Evolutionary conservation across 2,329 filamentous ascomycete genomes (phyloP), one percentile per base, ranked within the genome.

Genomic region (Plectosphaerella sp.): DNA sequence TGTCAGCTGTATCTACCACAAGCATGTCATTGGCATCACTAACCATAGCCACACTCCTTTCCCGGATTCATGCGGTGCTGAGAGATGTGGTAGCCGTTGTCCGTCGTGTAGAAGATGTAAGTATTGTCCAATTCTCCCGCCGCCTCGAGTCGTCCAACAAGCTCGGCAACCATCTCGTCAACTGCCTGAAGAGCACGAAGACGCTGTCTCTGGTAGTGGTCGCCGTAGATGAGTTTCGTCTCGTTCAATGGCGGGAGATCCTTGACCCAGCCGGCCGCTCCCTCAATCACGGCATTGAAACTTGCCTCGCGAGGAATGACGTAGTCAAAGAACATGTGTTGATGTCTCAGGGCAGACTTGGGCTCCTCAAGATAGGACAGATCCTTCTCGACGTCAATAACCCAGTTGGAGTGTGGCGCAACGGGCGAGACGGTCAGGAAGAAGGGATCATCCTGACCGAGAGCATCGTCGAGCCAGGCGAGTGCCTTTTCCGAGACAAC

Each of bases 261-360:
- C n/a, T 58, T 57, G 36, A 75, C 58, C 72, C 72, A 76, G 18
- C 63, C 67, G 5, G 66, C 67, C 28, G 20, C 47, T 20, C 36
- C 45, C 9, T 66, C n/a, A 25, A 41, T 46, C 15, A 16, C 48
- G 0, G 83, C 82, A 59, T 88, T 87, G 68, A 87, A 87, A 60
- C 83, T 77, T 0, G 71, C 66, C 2, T 74, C 82, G 25, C 84
- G 69, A 0, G 84, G 84, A 1, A 87, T 75, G 25, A 72, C 76
- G 5, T 71, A 75, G 52, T 77, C 73, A 18, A 71, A 56, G 60
- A 88, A 88, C 0, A 87, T 69, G 59, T 82, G 66, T 16, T 73
- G 70, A 58, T 88, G 83, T 20, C 82, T 70, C 46, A 76, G 67
- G 0, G 81, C 75, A 2, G 16, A 43, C 50, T 7, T 58, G 22